Conservation (phyloP, 371 early-diverging fungal species). For the Mortierella sp. region DNA sequence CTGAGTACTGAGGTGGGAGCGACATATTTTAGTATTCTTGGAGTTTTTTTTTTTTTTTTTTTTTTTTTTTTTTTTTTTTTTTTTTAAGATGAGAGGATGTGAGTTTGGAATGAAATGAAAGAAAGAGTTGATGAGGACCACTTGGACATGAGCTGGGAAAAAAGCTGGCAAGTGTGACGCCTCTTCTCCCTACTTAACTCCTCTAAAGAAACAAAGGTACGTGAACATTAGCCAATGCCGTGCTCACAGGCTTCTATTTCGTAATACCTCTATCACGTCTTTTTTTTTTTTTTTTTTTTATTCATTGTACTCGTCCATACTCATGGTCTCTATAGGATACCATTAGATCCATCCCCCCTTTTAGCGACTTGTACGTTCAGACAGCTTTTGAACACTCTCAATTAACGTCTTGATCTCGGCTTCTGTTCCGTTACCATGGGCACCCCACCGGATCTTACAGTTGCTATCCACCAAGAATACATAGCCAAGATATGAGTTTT, state of each 20-base stretch:
- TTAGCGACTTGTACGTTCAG: constrained; percentile 38
- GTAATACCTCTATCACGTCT: too few species aligned
- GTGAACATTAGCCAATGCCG: too few species aligned
- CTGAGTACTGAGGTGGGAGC: constrained; percentile 36
- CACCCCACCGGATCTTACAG: constrained; percentile 87
- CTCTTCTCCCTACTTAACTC: too few species aligned
- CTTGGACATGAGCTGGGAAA: too few species aligned
- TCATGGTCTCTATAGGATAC: background rate
- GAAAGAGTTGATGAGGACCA: background rate
- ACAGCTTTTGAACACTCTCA: constrained; percentile 42
- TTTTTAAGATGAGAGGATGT: background rate
- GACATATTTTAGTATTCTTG: too few species aligned
- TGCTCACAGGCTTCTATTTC: too few species aligned
- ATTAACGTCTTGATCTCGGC: constrained; percentile 67
- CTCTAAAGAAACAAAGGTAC: too few species aligned
- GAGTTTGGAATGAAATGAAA: background rate
- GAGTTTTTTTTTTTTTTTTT: too few species aligned
- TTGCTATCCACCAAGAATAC: constrained; percentile 78
- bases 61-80: too few species aligned
- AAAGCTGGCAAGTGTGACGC: too few species aligned
- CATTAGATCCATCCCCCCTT: background rate
- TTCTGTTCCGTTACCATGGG: constrained; percentile 79
- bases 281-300: background rate
- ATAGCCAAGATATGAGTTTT: constrained; percentile 82
- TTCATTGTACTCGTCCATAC: background rate